Evolutionary conservation across 805 yeast genomes (phyloP), one percentile per base, ranked within the genome.

Genomic region (Ogataea zsoltii): DNA sequence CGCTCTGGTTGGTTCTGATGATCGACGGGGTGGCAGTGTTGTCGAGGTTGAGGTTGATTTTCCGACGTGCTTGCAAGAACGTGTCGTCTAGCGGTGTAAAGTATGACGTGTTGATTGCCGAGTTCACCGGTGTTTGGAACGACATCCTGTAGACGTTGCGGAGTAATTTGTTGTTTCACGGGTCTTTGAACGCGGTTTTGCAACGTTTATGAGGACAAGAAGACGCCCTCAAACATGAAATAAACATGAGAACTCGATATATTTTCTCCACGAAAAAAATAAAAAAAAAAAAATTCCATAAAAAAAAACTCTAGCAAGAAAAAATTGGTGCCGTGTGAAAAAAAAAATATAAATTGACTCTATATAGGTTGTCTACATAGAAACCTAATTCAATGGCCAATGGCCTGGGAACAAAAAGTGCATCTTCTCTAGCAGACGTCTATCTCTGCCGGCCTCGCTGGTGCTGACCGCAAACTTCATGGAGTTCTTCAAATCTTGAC

Each of bases 341-440:
- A 7, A 30, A 30, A 7, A 32, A 32, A 32, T 32, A 6, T 32
- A 14, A 9, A 5, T 32, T 5, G 18, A 32, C 5, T 5, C 25
- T 21, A 9, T 21, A 21, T 28, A n/a, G 13, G 6, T 28, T 7
- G 4, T 12, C 6, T n/a, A n/a, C 38, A 23, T 13, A 7, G 19
- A 3, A 3, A 3, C 29, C 37, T 38, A 43, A 12, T 46, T 16
- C 19, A 50, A 12, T 12, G 82, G 85, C 95, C 94, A 90, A 71
- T 91, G 87, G 29, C 91, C 96, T 10, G 98, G 98, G 74, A 87
- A 89, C 57, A 94, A 72, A 65, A 66, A 94, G 67, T 86, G 90
- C 80, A 94, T 80, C 68, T 87, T 87, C 61, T 82, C 82, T 57
- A 86, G 74, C 49, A 89, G 71, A 50, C 83, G 87, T 55, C 78